Base-by-base conservation (phyloP, 1,284 basidiomycete genomes). In the Rhodofomes roseus region DNA sequence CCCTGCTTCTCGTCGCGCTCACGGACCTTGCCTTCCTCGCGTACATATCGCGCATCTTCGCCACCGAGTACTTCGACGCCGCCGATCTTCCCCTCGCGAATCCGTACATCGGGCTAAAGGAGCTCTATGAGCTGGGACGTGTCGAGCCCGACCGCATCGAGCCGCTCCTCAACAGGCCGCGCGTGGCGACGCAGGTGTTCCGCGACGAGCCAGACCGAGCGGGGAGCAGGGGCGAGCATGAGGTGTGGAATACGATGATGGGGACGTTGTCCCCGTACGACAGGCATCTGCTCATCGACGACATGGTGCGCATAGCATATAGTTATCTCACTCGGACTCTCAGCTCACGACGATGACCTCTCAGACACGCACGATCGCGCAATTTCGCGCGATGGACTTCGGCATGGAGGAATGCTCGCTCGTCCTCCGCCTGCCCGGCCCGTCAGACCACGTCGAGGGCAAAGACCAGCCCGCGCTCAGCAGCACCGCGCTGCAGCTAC, bases 401-500 rank as follows among this genome's bases (percentile, higher is more conserved):
- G 69, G 69, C 40, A 70, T 70, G 68, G 68, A 70, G 46, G 60
- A 61, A 29, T 70, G 68, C 54, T 60, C 61, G 51, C 62, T 70
- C 25, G 63, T 63, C 31, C 48, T 68, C 57, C 61, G 57, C 23
- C 65, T 70, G 3, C 68, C 68, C 7, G 56, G 59, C 11, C 55
- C 60, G 11, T 57, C 52, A 27, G 60, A 29, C 14, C 46, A 37
- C 2, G 59, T 65, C 22, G 61, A 62, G 16, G 46, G 52, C n/a
- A 56, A 54, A 23, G 64, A 60, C 8, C 53, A 57, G 27, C 54
- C 66, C 55, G 22, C n/a, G 5, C 40, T 62, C 29, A 48, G 20
- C 39, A 58, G 54, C 6, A 18, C 36, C 40, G 55, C 61, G 31
- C 57, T 34, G 27, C 31, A 34, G 11, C 55, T 65, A 40, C 61